Percentiles rank a stretch among this genome's conserved stretches.
phyloP scores from a whole-genome alignment of 148 eudicot species.

The Cornus kousa region DNA sequence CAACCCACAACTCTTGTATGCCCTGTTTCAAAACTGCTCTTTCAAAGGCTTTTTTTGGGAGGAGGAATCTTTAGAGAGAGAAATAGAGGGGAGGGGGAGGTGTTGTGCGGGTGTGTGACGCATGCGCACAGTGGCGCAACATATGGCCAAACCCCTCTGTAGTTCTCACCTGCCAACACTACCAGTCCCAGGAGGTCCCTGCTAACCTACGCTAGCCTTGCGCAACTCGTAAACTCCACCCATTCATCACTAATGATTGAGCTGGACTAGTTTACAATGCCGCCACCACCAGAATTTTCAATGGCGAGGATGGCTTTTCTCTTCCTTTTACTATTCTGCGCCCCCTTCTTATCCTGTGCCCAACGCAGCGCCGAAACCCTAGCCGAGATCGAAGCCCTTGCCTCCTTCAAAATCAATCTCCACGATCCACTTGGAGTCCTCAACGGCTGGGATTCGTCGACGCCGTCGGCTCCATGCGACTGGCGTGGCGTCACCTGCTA shows the following conservation, averaged over 20 bases:
- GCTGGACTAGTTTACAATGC: neutral
- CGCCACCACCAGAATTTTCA: neutral
- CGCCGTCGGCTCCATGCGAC: slow-evolving; percentile 40
- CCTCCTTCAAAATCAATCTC: slow-evolving; percentile 30
- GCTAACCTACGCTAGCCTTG: neutral
- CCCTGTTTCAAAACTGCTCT: neutral
- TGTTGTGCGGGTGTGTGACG: neutral
- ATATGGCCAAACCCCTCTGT: slow-evolving; percentile 5
- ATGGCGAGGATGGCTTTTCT: slow-evolving; percentile 11
- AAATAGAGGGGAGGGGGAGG: neutral
- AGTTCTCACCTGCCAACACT: neutral
- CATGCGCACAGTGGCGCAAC: slow-evolving; percentile 3
- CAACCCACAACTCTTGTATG: slow-evolving; percentile 14
- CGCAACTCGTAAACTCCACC: neutral
- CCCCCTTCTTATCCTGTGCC: slow-evolving; percentile 10
- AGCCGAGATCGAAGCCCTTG: slow-evolving; percentile 26
- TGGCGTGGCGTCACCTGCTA: slow-evolving; percentile 46
- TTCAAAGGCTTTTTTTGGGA: neutral
- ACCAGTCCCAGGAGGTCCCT: neutral
- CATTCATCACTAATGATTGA: neutral
- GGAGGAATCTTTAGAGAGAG: neutral
- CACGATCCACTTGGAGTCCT: slow-evolving; percentile 35
- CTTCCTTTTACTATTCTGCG: neutral
- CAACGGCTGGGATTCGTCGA: slow-evolving; percentile 26
- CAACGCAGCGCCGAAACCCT: neutral